phyloP scores from a whole-genome alignment of 1,139 yeast genomes.

The Casaregolazyma suthepensis region DNA sequence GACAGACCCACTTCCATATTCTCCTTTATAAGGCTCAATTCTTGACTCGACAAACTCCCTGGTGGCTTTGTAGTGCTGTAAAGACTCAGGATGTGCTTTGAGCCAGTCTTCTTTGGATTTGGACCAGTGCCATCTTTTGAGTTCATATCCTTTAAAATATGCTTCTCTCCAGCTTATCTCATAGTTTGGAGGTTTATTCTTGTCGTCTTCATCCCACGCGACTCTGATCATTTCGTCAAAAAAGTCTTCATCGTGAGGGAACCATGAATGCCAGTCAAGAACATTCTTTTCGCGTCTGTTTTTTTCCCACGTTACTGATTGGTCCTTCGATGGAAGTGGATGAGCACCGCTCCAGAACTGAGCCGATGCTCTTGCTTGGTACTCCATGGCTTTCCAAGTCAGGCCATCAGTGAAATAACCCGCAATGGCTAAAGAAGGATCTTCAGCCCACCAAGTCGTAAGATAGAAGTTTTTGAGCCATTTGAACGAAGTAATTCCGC shows the following conservation, averaged over 20 bases:
- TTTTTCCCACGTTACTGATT: slow-evolving; percentile 18
- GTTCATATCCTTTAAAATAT: slow-evolving; percentile 8
- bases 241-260: slow-evolving; percentile 18
- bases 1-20: slow-evolving; percentile 1
- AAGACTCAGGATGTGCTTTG: slow-evolving; percentile 11
- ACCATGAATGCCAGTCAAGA: slow-evolving; percentile 22
- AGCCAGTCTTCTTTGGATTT: slow-evolving; percentile 9
- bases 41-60: slow-evolving; percentile 6
- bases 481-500: slow-evolving; percentile 14
- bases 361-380: slow-evolving; percentile 22
- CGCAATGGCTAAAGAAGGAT: slow-evolving; percentile 19
- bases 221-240: slow-evolving; percentile 15
- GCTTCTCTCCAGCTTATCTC: slow-evolving; percentile 6
- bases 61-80: slow-evolving; percentile 6
- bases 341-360: slow-evolving; percentile 18
- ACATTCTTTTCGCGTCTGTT: slow-evolving; percentile 14
- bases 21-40: slow-evolving; percentile 4
- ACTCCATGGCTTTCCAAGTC: slow-evolving; percentile 20
- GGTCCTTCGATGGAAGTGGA: slow-evolving; percentile 15
- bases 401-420: slow-evolving; percentile 21
- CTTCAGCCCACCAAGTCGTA: slow-evolving; percentile 25
- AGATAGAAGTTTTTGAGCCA: slow-evolving; percentile 19
- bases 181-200: background rate
- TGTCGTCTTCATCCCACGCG: slow-evolving; percentile 10
- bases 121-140: slow-evolving; percentile 10